Base-by-base conservation (phyloP, 2,329 filamentous ascomycete genomes). In the Tolypocladium ophioglossoides region DNA sequence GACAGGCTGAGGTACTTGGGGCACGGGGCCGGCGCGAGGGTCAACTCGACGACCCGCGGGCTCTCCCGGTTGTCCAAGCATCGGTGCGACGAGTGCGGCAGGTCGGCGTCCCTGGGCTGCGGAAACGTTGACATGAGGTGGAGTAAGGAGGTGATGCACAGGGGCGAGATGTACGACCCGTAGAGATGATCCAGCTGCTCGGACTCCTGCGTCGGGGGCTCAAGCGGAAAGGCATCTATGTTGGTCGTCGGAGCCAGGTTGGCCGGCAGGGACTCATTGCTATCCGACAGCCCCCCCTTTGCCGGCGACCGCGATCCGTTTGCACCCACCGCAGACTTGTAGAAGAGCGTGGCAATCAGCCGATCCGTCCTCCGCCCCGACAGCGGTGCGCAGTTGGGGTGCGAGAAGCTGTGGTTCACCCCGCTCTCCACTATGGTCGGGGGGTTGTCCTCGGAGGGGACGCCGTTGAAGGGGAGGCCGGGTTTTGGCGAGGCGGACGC, bases 41-140 rank as follows among this genome's bases (percentile, higher is more conserved):
- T 79, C 50, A 87, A 70, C 69, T 89, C 85, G 52, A 87, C 84
- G 18, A 89, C 81, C 27, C 76, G 74, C 1, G 85, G 84, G 54
- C 79, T 76, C 41, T 76, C 74, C 39, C 75, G 75, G 56, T 73
- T 78, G 61, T 88, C 84, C 54, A 89, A 75, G 64, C 82, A 85
- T 55, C 82, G 78, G 61, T 86, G 83, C 48, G 82, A 81, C 32
- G 82, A 85, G 56, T 75, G 76, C 54, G 81, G 71, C 61, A 81
- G 75, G 41, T 71, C 69, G n/a, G 74, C 73, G 41, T 74, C 78
- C 12, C 70, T 67, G 0, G 77, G 76, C 22, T 79, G 71, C 14
- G 82, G 82, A 56, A 85, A 83, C 22, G 75, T 77, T 22, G 80
- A 80, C 76, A 85, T 84, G 56, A 86, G 76, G 63, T 85, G 81